Percentiles rank a stretch among this genome's conserved stretches.
phyloP scores from a whole-genome alignment of 23 red algal species.

The Gracilariopsis chorda region DNA sequence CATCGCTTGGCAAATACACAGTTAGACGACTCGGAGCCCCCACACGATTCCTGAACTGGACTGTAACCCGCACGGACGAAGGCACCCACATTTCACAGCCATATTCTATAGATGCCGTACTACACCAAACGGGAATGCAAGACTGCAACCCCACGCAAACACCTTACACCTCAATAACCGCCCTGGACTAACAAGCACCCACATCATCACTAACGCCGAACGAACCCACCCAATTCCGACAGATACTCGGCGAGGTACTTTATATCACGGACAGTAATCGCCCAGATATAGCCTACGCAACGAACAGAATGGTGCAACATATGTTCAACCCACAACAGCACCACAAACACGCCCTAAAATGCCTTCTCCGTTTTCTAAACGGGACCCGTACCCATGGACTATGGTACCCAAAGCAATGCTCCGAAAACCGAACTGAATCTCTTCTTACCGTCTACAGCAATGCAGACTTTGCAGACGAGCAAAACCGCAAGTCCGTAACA shows the following conservation, averaged over 20 bases:
- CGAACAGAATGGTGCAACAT: not conserved
- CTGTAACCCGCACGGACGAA: not conserved
- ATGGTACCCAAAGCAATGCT: no score
- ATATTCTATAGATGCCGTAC: not conserved
- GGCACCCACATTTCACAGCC: not conserved
- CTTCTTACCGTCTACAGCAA: no score
- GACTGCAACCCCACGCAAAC: not conserved
- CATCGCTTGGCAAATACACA: not conserved
- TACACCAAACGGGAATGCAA: not conserved
- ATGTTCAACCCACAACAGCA: not conserved
- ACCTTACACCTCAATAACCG: not conserved
- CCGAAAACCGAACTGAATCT: no score
- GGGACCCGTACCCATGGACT: not conserved
- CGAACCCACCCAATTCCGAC: not conserved
- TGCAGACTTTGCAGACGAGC: no score
- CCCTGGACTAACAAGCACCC: not conserved
- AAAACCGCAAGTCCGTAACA: no score
- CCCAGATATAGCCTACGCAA: not conserved
- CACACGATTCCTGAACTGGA: constrained; percentile 6
- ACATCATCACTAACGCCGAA: not conserved
- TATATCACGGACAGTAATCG: not conserved
- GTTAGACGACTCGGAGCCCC: not conserved
- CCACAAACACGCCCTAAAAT: not conserved
- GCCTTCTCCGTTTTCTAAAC: not conserved
- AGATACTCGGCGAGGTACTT: not conserved